Conservation (phyloP, 257 asterid genomes). For the Solanum gandarillasii region DNA sequence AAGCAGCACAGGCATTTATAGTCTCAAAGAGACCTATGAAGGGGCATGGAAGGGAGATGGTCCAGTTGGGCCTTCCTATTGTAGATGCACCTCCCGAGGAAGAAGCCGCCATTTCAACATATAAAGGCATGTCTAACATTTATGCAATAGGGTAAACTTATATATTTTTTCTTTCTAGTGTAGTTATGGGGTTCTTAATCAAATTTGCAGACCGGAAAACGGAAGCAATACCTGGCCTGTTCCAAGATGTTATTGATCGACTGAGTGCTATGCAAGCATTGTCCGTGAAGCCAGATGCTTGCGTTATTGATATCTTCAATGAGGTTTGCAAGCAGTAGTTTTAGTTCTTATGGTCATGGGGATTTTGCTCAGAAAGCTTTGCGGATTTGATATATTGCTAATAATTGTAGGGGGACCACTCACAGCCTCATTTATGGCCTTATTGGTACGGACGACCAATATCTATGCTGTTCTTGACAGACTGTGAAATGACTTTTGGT, state of each 20-base stretch:
- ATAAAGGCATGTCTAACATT: slow-evolving; percentile 42
- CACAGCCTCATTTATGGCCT: slow-evolving; percentile 81
- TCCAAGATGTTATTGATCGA: slow-evolving; percentile 58
- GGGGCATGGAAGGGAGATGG: slow-evolving; percentile 92
- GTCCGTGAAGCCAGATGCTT: slow-evolving; percentile 61
- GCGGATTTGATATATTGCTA: slow-evolving; percentile 18
- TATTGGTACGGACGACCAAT: slow-evolving; percentile 73
- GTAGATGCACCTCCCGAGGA: slow-evolving; percentile 56
- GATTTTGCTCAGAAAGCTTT: background rate
- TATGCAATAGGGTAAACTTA: background rate
- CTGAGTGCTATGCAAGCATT: slow-evolving; percentile 41
- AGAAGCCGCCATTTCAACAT: slow-evolving; percentile 41
- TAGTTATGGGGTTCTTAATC: slow-evolving; percentile 4
- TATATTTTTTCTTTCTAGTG: background rate
- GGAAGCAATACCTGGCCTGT: slow-evolving; percentile 65
- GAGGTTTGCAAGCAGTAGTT: slow-evolving; percentile 48
- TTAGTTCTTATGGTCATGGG: background rate
- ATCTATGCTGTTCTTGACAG: slow-evolving; percentile 61
- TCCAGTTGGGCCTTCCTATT: slow-evolving; percentile 65
- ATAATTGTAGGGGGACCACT: slow-evolving; percentile 62
- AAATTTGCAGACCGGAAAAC: slow-evolving; percentile 47
- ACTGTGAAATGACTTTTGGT: slow-evolving; percentile 73
- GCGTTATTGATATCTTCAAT: slow-evolving; percentile 64
- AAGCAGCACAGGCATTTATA: slow-evolving; percentile 66
- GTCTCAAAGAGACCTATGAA: slow-evolving; percentile 62